These are phyloP conservation scores for Rhodotorula babjevae DNA, from an alignment of 768 basidiomycete genomes.

Conservation along the genomic window DNA sequence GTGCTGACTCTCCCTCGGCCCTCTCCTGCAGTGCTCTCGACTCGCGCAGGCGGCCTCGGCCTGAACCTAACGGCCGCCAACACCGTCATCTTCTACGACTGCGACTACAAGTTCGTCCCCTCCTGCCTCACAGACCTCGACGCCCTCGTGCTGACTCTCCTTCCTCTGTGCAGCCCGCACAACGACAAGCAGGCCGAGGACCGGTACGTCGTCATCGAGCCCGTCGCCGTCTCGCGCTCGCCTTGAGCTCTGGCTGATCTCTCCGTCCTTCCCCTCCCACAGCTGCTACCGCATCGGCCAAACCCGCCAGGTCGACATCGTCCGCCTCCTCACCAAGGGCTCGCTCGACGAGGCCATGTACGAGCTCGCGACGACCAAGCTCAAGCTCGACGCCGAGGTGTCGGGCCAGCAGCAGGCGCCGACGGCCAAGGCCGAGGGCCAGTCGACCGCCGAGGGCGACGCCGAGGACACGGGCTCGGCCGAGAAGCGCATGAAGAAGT, in stretches of 20 bases:
- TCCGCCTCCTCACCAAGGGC: slow-evolving; percentile 83
- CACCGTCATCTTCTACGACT: slow-evolving; percentile 90
- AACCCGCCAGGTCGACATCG: slow-evolving; percentile 80
- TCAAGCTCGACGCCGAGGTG: slow-evolving; percentile 28
- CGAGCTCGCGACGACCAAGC: slow-evolving; percentile 25
- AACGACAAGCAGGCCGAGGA: slow-evolving; percentile 98
- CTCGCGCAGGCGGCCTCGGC: slow-evolving; percentile 89
- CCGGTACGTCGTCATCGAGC: slow-evolving; percentile 52
- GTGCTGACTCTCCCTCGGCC: neutral
- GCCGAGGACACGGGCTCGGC: slow-evolving; percentile 1
- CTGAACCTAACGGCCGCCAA: slow-evolving; percentile 95
- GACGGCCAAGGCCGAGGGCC: neutral
- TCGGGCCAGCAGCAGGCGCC: neutral
- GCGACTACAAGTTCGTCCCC: slow-evolving; percentile 71
- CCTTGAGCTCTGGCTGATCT: neutral
- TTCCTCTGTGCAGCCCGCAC: slow-evolving; percentile 43
- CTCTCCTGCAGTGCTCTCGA: slow-evolving; percentile 59
- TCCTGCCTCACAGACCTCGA: neutral
- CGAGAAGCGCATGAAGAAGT: slow-evolving; percentile 26
- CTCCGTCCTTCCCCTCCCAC: neutral
- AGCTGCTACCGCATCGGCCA: slow-evolving; percentile 77
- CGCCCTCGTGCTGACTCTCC: neutral
- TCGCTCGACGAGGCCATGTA: slow-evolving; percentile 72
- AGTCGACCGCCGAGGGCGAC: neutral
- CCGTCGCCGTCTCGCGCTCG: neutral